A percentile compares a stretch with the other conserved stretches of the same genome.
These are phyloP conservation scores for Melocanna baccifera DNA, from an alignment of 176 grass and related monocot genomes.

Conservation along the genomic window DNA sequence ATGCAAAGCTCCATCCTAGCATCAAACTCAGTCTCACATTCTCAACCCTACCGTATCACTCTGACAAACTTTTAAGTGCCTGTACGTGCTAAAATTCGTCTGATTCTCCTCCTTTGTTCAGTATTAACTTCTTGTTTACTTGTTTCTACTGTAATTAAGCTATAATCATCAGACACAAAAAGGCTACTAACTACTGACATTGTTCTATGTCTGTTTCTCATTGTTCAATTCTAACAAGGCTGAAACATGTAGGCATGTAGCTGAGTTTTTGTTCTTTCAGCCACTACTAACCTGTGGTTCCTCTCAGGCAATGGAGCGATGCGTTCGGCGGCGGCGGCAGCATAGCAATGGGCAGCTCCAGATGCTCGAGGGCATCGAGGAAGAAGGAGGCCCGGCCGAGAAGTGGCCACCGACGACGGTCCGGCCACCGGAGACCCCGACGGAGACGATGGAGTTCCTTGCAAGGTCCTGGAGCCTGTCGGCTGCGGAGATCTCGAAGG, in stretches of 20 bases:
- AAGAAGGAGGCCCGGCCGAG: conserved; percentile 42
- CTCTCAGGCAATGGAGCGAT: conserved; percentile 51
- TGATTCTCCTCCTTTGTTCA: background rate
- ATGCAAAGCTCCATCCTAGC: background rate
- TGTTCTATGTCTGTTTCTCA: background rate
- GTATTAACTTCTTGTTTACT: background rate
- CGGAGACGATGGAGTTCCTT: conserved; percentile 92
- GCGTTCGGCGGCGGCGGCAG: conserved; percentile 24
- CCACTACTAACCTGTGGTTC: background rate
- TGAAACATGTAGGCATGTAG: background rate
- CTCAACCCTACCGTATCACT: background rate
- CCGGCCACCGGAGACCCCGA: conserved; percentile 76
- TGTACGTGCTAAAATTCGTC: conserved; percentile 4
- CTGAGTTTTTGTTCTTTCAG: background rate
- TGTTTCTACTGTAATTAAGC: background rate
- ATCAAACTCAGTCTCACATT: background rate
- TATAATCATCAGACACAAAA: background rate
- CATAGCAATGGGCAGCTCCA: conserved; percentile 29
- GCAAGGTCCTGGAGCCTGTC: conserved; percentile 91
- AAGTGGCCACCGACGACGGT: conserved; percentile 53
- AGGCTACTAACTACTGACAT: background rate
- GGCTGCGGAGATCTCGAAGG: conserved; percentile 82
- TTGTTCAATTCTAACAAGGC: background rate
- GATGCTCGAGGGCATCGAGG: conserved; percentile 72
- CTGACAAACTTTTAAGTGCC: background rate